Evolutionary conservation across 2,329 filamentous ascomycete genomes (phyloP), one percentile per base, ranked within the genome.

Genomic region (Arthrobotrys entomopaga): DNA sequence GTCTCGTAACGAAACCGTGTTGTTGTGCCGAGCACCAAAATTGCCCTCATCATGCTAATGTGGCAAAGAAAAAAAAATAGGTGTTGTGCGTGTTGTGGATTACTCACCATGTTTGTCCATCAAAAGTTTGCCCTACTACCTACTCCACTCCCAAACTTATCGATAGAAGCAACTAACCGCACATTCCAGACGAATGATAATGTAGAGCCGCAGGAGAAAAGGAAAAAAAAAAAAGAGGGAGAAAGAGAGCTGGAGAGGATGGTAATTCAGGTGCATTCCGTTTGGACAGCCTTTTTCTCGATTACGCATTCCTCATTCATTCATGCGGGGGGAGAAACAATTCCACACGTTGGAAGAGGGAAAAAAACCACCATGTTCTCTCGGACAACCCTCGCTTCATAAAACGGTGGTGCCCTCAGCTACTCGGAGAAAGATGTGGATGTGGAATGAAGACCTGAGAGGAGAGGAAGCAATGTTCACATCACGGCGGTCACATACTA

Each of bases 361-460:
- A 15, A 57, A 10, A 43, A 57, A 57, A 57, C 16, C 16, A 42
- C 53, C 53, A 43, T 57, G 34, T 57, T 57, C 20, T 57, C 53
- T 57, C 53, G 53, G 53, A 24, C 53, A 57, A 57, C 53, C 53
- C 34, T 43, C 29, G 24, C 50, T 53, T 34, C 13, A 13, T 13
- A 34, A 19, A 16, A 57, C 16, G 53, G 53, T 34, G 20, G 16
- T 50, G 16, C 42, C 16, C 42, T 19, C n/a, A 22, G 1, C 15
- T 43, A 42, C 29, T 43, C 34, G 34, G 38, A 13, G 38, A 26
- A n/a, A n/a, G n/a, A n/a, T n/a, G n/a, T n/a, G n/a, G 52, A 38
- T 13, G 49, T 22, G 26, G 34, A 57, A 43, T 38, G 52, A 4
- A 13, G 7, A 19, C 4, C 34, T 1, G 8, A 19, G 8, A 19